These are phyloP conservation scores for Gleditsia sinensis DNA, from an alignment of 306 rosid genomes.

Conservation along the genomic window DNA sequence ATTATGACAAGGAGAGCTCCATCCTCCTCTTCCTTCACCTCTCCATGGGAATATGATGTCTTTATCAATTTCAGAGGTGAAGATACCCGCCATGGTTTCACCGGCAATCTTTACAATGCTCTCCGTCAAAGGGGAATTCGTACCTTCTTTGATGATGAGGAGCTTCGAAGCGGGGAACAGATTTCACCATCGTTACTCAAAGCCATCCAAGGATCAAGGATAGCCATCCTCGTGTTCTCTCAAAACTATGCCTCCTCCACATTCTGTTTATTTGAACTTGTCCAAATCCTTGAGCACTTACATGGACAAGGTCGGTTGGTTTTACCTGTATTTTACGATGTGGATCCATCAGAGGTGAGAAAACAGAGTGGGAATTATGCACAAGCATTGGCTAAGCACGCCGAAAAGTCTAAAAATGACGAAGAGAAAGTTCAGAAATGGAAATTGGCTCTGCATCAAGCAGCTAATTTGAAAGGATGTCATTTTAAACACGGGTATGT, in stretches of 20 bases:
- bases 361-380: not conserved
- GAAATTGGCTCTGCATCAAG: not conserved
- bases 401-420: too few relatives aligned
- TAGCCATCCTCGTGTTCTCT: not conserved
- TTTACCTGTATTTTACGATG: not conserved
- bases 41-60: not conserved
- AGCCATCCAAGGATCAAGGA: not conserved
- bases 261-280: not conserved
- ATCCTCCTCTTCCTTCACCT: too few relatives aligned
- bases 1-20: too few relatives aligned
- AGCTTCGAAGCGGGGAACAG: not conserved
- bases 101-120: not conserved
- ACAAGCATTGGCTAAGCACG: not conserved
- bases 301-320: not conserved
- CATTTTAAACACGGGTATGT: not conserved
- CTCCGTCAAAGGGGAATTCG: slow-evolving; percentile 30
- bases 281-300: not conserved
- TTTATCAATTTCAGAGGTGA: not conserved
- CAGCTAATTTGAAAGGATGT: not conserved
- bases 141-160: not conserved
- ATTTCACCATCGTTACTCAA: not conserved
- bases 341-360: not conserved
- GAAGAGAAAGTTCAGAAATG: not conserved
- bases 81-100: not conserved
- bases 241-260: not conserved